Percentiles rank a stretch among this genome's conserved stretches.
These are phyloP conservation scores for Cercospora canescens DNA, from an alignment of 2,329 filamentous ascomycete species.

Conservation along the genomic window DNA sequence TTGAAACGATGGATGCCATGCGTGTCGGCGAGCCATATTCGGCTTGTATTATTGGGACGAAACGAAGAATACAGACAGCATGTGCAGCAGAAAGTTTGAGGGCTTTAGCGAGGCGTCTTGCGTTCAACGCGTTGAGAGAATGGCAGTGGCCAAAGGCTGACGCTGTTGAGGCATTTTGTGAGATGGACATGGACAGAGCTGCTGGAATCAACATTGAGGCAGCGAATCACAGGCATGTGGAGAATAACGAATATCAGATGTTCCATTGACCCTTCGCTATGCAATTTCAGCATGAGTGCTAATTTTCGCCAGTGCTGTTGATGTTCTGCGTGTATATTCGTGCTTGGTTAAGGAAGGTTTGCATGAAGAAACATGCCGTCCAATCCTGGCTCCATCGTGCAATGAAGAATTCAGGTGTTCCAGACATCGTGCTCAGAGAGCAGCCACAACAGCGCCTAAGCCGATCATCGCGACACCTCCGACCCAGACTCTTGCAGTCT, in stretches of 20 bases:
- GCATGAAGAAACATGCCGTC: neutral
- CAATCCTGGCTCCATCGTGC: neutral
- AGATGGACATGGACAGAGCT: neutral
- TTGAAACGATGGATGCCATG: neutral
- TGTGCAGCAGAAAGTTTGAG: neutral
- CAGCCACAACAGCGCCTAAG: conserved; percentile 30
- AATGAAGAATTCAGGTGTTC: neutral
- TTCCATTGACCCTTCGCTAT: neutral
- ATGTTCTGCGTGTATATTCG: neutral
- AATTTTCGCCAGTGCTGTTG: neutral
- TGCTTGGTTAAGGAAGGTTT: neutral
- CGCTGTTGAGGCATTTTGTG: neutral
- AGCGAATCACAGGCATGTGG: neutral
- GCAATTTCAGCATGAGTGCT: neutral
- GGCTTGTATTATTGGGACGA: neutral
- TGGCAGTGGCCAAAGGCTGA: neutral
- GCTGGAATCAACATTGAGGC: neutral
- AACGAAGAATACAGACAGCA: neutral
- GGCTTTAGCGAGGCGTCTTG: neutral
- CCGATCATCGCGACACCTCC: conserved; percentile 40
- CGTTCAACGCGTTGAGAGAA: neutral
- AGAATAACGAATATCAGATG: neutral
- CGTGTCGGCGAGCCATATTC: neutral
- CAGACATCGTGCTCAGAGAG: conserved; percentile 10
- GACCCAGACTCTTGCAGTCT: conserved; percentile 49